These are phyloP conservation scores for Coemansia sp. DNA, from an alignment of 192 early-diverging fungal species.

Conservation along the genomic window DNA sequence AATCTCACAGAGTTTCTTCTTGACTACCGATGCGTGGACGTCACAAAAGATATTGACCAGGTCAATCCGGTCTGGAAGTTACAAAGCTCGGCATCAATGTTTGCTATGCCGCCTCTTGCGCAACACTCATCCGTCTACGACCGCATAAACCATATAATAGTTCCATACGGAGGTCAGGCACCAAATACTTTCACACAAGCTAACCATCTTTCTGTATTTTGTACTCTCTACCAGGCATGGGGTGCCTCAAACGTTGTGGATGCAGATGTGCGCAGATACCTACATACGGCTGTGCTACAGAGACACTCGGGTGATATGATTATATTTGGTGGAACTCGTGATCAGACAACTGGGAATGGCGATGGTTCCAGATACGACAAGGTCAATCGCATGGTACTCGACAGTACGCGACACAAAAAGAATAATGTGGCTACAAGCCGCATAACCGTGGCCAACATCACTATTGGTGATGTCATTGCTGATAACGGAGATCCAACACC, in stretches of 20 bases:
- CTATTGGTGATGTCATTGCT: conserved; percentile 23
- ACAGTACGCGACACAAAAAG: conserved; percentile 14
- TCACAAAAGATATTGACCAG: conserved; percentile 30
- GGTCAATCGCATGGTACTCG: conserved; percentile 39
- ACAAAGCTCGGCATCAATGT: conserved; percentile 42
- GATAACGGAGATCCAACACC: conserved; percentile 33
- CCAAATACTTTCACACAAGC: conserved; percentile 34
- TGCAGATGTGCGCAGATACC: conserved; percentile 27
- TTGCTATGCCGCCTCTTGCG: conserved; percentile 51
- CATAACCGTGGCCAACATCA: not conserved
- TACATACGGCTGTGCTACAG: conserved; percentile 43
- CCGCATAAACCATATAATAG: conserved; percentile 34
- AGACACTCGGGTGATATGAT: conserved; percentile 41
- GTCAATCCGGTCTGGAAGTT: conserved; percentile 25
- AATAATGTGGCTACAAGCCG: not conserved
- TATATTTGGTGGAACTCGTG: conserved; percentile 46
- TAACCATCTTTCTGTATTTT: conserved; percentile 32
- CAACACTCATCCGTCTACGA: conserved; percentile 48
- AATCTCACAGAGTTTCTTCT: conserved; percentile 25
- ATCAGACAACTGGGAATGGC: conserved; percentile 23
- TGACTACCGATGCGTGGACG: conserved; percentile 43
- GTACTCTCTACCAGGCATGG: conserved; percentile 44
- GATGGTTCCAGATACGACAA: conserved; percentile 24
- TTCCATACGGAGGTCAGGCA: conserved; percentile 42
- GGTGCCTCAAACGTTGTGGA: conserved; percentile 38